Base-by-base conservation (phyloP, 768 basidiomycete species). In the Coprinopsis marcescibilis region DNA sequence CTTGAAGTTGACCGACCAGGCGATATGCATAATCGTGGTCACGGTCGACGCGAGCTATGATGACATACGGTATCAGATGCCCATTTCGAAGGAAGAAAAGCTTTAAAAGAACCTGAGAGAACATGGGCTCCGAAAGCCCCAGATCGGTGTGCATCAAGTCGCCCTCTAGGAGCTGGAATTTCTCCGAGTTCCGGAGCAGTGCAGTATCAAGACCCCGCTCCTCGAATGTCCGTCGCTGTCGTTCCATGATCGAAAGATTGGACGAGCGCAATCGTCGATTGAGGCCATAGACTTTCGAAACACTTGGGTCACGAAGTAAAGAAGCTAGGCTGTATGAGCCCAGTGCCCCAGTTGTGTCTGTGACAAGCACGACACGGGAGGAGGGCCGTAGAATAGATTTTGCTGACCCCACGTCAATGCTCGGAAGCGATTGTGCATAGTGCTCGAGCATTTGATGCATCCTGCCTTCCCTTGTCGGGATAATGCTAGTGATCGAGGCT, bases 1-100 rank as follows among this genome's bases (percentile, higher is more conserved):
- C 47, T 74, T 77, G 54, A 76, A 75, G 35, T 77, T 67, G n/a
- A 76, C 55, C 19, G 57, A 64, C 75, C 75, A 76, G 2, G 73
- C 73, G n/a, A n/a, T 70, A 44, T 76, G 72, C 10, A 75, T 64
- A 49, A 76, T 65, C 12, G 51, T 45, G 0, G 62, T 71, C 4
- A 68, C 56, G 4, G 54, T 55, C 15, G 54, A 47, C 12, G 57
- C 5, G 47, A n/a, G n/a, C n/a, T n/a, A n/a, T n/a, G n/a, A n/a
- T n/a, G n/a, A n/a, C n/a, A n/a, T n/a, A n/a, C n/a, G n/a, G n/a
- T n/a, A n/a, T n/a, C n/a, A n/a, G n/a, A n/a, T n/a, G n/a, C n/a
- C n/a, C n/a, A n/a, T n/a, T n/a, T n/a, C n/a, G n/a, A n/a, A n/a
- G n/a, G n/a, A n/a, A n/a, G n/a, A n/a, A n/a, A n/a, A n/a, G n/a